Evolutionary conservation across 1,284 basidiomycete genomes (phyloP), one percentile per base, ranked within the genome.

Genomic region (Vanrija humicola): DNA sequence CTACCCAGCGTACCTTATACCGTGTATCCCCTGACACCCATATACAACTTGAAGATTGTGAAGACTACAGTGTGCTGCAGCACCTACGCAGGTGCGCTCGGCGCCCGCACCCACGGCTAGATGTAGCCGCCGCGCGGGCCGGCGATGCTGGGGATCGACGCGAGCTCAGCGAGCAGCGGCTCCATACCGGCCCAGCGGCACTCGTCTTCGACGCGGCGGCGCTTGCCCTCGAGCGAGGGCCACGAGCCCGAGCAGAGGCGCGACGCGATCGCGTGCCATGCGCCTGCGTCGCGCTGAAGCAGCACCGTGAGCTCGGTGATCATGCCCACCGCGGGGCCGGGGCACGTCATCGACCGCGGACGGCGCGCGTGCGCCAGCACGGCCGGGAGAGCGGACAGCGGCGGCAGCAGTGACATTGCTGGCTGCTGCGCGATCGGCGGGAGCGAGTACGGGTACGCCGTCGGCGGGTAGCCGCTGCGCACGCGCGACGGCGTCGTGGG

Each of bases 181-280:
- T 38, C 43, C 66, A 67, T 65, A 12, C 59, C 66, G 3, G 63
- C 52, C 66, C 64, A 66, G 38, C 42, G 49, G 23, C 63, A 55
- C 54, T 68, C 66, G 38, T 63, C 60, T 28, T 60, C 56, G 15
- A 68, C 58, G 25, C 63, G 52, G 9, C 50, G 50, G 18, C 59
- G 47, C 16, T 40, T 21, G 21, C 50, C 55, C 25, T 57, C 59
- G 18, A 61, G 55, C 15, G 42, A 38, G 6, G 59, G 59, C 61
- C 66, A 69, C 21, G 29, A 21, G 3, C 67, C 67, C 3, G 58
- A 52, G 40, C 65, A 55, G 10, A 69, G 58, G 6, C 66, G 52
- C 34, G 59, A 56, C 12, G 64, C 63, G 45, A 69, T 63, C 7
- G 54, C 51, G 56, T 69, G 68, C 58, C 63, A 69, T 16, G 60